Conservation (phyloP, 2,329 filamentous ascomycete genomes). For the Ceratocystis variospora region DNA sequence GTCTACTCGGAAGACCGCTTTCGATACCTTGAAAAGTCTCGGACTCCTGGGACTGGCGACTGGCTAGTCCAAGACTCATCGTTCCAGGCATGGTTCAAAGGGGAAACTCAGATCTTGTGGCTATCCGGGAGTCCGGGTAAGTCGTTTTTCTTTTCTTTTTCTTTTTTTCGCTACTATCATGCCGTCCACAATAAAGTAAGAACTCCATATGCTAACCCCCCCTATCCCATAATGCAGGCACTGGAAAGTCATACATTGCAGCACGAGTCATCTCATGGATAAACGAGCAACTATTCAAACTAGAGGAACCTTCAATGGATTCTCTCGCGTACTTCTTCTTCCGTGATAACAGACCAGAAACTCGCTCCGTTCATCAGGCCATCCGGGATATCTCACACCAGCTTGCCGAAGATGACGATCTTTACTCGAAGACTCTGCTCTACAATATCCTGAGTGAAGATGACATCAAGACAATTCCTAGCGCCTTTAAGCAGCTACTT, state of each 20-base stretch:
- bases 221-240: conserved; percentile 23
- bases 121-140: conserved; percentile 32
- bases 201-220: not conserved
- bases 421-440: conserved; percentile 32
- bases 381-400: conserved; percentile 35
- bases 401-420: conserved; percentile 32
- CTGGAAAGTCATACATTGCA: conserved; percentile 35
- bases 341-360: conserved; percentile 34
- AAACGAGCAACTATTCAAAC: conserved; percentile 26
- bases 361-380: conserved; percentile 33
- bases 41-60: conserved; percentile 32
- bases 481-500: conserved; percentile 32
- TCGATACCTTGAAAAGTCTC: conserved; percentile 29
- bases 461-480: conserved; percentile 32
- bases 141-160: not conserved
- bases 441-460: conserved; percentile 27
- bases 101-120: conserved; percentile 31
- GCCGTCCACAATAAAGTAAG: not conserved
- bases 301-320: conserved; percentile 19
- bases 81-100: conserved; percentile 29
- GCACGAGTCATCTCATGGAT: conserved; percentile 32
- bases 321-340: conserved; percentile 37
- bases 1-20: conserved; percentile 33
- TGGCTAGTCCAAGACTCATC: conserved; percentile 32
- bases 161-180: conserved; percentile 1